Conservation (phyloP, 2,329 filamentous ascomycete species). For the Beauveria pseudobassiana region DNA sequence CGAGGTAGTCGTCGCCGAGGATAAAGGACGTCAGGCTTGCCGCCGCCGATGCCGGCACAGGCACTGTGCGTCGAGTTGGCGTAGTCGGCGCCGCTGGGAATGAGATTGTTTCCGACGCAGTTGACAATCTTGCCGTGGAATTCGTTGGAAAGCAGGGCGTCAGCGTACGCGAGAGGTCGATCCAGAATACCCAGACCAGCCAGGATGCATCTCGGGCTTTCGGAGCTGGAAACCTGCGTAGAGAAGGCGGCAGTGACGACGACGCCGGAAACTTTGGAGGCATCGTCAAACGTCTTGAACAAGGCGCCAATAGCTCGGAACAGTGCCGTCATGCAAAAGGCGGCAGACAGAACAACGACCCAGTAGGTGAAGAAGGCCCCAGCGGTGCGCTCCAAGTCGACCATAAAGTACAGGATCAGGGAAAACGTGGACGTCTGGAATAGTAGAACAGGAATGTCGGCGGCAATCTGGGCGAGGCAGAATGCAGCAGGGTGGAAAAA, state of each 20-base stretch:
- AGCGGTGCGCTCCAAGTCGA: constrained; percentile 57
- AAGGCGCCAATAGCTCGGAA: constrained; percentile 50
- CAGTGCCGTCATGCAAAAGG: constrained; percentile 51
- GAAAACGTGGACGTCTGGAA: constrained; percentile 53
- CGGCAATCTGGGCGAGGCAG: constrained; percentile 49
- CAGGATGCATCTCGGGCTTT: constrained; percentile 54
- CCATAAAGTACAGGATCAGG: constrained; percentile 60
- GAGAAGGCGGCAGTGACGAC: constrained; percentile 42
- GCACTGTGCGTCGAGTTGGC: constrained; percentile 34
- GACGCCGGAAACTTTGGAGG: constrained; percentile 49
- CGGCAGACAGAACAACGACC: constrained; percentile 41
- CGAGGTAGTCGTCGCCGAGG: constrained; percentile 51
- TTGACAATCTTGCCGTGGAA: constrained; percentile 51
- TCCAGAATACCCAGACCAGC: constrained; percentile 57
- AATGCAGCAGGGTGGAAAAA: constrained; percentile 50
- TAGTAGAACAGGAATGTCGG: constrained; percentile 48
- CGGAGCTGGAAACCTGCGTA: constrained; percentile 60
- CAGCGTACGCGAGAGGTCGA: constrained; percentile 60
- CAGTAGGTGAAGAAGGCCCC: constrained; percentile 65
- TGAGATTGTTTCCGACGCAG: constrained; percentile 41
- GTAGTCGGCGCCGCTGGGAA: constrained; percentile 45
- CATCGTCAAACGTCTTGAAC: constrained; percentile 49
- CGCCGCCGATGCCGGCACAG: constrained; percentile 53
- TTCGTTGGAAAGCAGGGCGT: constrained; percentile 62
- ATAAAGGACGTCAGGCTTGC: constrained; percentile 34